These are phyloP conservation scores for Lomentospora prolificans DNA, from an alignment of 2,329 filamentous ascomycete genomes.

Conservation along the genomic window DNA sequence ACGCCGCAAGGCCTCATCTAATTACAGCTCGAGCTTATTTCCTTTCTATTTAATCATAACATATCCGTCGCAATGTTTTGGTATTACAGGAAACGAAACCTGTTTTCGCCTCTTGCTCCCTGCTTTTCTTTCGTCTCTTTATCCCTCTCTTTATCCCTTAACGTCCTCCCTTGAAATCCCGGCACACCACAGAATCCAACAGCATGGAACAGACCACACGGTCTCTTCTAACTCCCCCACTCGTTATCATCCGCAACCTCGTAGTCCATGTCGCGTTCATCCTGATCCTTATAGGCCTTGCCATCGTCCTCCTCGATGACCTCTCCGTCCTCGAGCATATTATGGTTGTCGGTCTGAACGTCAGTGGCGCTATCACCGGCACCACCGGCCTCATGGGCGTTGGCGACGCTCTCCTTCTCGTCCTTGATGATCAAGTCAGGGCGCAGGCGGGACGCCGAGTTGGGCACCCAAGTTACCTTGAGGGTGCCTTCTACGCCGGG, in stretches of 20 bases:
- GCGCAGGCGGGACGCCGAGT: constrained; percentile 17
- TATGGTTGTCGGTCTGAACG: constrained; percentile 15
- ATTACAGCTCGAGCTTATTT: no score
- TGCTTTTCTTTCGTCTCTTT: no score
- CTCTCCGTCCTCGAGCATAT: constrained; percentile 11
- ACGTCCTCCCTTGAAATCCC: no score
- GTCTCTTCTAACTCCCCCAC: constrained; percentile 23
- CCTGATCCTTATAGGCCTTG: constrained; percentile 12
- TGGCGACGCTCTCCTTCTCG: constrained; percentile 9
- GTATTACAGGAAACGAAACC: no score
- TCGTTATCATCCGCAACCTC: constrained; percentile 42
- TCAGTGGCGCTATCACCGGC: constrained; percentile 4
- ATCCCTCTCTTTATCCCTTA: no score
- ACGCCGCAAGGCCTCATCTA: no score
- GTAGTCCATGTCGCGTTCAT: constrained; percentile 39
- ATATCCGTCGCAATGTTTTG: no score
- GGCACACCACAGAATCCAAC: no score
- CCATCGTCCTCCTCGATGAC: constrained; percentile 15
- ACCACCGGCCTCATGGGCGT: neutral
- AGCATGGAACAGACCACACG: no score
- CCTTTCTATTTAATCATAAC: no score
- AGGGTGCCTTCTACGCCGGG: constrained; percentile 53
- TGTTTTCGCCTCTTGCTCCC: no score
- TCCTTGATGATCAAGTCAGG: constrained; percentile 9
- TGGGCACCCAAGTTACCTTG: constrained; percentile 54